Conservation (phyloP, 192 early-diverging fungal species). For the Linnemannia hyalina region DNA sequence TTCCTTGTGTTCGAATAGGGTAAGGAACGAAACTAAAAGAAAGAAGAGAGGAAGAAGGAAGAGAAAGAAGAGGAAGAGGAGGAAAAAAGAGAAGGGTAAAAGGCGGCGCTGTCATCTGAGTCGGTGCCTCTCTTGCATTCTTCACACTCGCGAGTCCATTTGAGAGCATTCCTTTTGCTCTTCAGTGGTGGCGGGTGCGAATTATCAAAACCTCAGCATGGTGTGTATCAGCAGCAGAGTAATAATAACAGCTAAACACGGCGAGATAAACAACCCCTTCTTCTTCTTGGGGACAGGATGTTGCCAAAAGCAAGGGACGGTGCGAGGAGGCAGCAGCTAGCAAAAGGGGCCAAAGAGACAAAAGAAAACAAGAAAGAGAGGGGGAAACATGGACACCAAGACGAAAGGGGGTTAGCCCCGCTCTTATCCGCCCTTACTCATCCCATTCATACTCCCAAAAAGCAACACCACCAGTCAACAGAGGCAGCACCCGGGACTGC, state of each 20-base stretch:
- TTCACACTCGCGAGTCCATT: neutral
- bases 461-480: too few relatives aligned
- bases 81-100: neutral
- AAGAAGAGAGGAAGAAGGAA: neutral
- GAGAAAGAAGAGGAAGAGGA: neutral
- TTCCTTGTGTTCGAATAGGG: neutral
- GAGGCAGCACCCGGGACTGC: neutral
- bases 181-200: neutral
- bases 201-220: neutral
- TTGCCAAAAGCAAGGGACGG: neutral
- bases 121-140: too few relatives aligned
- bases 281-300: neutral
- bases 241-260: neutral
- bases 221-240: neutral
- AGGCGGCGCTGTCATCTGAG: neutral
- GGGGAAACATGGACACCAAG: neutral
- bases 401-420: neutral
- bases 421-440: neutral
- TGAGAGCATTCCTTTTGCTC: neutral
- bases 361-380: neutral
- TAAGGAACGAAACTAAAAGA: conserved; percentile 1
- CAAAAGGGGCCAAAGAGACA: neutral
- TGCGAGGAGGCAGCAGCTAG: neutral
- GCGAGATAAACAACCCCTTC: neutral
- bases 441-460: neutral